A percentile compares a stretch with the other conserved stretches of the same genome.
phyloP scores from a whole-genome alignment of 495 filamentous ascomycete species.

The Bacidia gigantensis region DNA sequence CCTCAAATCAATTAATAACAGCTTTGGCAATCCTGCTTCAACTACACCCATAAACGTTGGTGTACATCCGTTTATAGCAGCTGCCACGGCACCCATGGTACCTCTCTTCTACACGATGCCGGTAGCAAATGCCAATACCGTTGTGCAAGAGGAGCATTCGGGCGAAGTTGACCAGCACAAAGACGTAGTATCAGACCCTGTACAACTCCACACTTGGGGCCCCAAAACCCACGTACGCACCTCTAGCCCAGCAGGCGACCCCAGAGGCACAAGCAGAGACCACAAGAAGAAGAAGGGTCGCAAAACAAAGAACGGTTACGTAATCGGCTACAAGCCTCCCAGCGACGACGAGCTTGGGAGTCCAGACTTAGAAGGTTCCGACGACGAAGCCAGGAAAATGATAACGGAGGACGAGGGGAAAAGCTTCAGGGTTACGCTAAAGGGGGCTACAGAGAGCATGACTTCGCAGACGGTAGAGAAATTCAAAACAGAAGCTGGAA shows the following conservation, averaged over 20 bases:
- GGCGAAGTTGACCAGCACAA: not conserved
- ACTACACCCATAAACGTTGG: too few species aligned
- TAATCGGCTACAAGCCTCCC: not conserved
- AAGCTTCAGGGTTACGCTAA: not conserved
- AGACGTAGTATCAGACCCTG: not conserved
- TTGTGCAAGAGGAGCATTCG: not conserved
- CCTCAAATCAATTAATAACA: not conserved
- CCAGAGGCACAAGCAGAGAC: not conserved
- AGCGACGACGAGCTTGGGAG: too few species aligned
- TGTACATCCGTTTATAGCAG: not conserved
- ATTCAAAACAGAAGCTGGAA: conserved; percentile 39
- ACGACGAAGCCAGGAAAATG: too few species aligned
- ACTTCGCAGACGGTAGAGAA: conserved; percentile 18
- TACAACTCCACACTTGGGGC: not conserved
- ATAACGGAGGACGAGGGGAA: not conserved
- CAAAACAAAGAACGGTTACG: not conserved
- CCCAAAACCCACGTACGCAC: not conserved
- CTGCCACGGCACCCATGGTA: not conserved
- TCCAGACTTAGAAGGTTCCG: too few species aligned
- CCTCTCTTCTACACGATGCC: not conserved
- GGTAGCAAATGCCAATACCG: not conserved
- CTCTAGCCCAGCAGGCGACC: not conserved
- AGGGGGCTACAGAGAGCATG: not conserved
- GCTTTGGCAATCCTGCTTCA: not conserved
- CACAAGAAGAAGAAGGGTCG: not conserved